phyloP scores from a whole-genome alignment of 768 basidiomycete species.

The Naematelia aurantialba region DNA sequence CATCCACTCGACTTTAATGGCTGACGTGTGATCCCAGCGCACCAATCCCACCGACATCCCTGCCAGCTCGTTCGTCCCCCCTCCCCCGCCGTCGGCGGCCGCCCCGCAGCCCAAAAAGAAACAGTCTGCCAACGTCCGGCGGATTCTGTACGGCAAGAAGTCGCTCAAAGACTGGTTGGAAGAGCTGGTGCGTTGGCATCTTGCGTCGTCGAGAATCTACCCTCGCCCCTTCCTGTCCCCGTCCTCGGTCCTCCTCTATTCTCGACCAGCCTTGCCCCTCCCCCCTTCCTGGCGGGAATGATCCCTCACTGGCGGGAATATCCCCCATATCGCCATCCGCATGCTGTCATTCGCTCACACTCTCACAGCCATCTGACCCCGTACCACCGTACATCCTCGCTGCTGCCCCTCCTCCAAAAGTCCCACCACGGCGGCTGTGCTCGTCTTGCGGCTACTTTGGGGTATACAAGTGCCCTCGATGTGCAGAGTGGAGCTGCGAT shows the following conservation, averaged over 20 bases:
- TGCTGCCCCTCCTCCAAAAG: constrained; percentile 20
- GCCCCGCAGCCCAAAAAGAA: constrained; percentile 44
- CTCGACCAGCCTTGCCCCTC: background rate
- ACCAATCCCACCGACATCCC: constrained; percentile 49
- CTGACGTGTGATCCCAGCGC: constrained; percentile 24
- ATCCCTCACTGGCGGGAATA: too few species aligned
- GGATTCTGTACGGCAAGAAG: constrained; percentile 41
- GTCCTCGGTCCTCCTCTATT: background rate
- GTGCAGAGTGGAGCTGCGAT: constrained; percentile 45
- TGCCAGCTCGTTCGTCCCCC: constrained; percentile 30
- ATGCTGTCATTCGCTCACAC: too few species aligned
- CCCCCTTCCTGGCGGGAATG: background rate
- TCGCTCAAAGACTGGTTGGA: constrained; percentile 44
- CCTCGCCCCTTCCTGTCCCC: background rate
- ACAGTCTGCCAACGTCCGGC: constrained; percentile 39
- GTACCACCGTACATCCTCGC: constrained; percentile 32
- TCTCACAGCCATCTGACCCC: constrained; percentile 27
- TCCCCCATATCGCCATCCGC: too few species aligned
- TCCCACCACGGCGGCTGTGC: constrained; percentile 37
- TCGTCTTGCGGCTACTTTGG: constrained; percentile 47
- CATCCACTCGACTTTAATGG: background rate
- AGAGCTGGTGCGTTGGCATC: constrained; percentile 33
- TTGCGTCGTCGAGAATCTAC: background rate
- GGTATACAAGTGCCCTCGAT: constrained; percentile 37
- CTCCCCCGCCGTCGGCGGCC: constrained; percentile 5